These are phyloP conservation scores for Epithele typhae DNA, from an alignment of 768 basidiomycete genomes.

Conservation along the genomic window DNA sequence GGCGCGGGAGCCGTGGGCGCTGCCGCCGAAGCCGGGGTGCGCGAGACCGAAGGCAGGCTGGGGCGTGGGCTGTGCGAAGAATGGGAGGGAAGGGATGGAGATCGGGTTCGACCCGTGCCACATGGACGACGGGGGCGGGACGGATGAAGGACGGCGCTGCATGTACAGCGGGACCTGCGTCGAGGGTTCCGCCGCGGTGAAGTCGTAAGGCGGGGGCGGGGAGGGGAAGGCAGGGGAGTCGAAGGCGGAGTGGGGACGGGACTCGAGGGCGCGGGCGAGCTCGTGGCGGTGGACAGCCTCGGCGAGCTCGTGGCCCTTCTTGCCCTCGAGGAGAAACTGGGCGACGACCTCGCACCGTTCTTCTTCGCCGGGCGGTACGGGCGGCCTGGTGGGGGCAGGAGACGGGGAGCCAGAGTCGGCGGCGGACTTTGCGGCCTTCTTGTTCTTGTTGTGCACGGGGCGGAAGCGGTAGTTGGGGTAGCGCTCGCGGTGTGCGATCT, in stretches of 20 bases:
- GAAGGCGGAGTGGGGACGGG: too few relatives aligned
- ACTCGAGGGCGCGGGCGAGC: constrained; percentile 11
- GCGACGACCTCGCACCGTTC: constrained; percentile 50
- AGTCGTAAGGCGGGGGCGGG: constrained; percentile 18
- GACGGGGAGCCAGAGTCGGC: constrained; percentile 23
- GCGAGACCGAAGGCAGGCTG: constrained; percentile 6
- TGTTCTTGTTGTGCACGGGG: constrained; percentile 43
- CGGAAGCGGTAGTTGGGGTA: constrained; percentile 62
- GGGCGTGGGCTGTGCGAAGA: constrained; percentile 26
- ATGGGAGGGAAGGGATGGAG: constrained; percentile 39
- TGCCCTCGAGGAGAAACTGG: constrained; percentile 58
- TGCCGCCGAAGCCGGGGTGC: not conserved
- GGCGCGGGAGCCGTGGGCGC: constrained; percentile 31
- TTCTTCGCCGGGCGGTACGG: constrained; percentile 24
- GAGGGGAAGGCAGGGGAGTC: constrained; percentile 1
- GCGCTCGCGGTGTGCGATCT: constrained; percentile 62
- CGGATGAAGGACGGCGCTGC: constrained; percentile 57
- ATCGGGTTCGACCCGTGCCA: constrained; percentile 31
- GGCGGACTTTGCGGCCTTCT: constrained; percentile 27
- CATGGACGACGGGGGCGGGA: constrained; percentile 47
- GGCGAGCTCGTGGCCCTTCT: constrained; percentile 66
- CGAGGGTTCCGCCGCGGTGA: constrained; percentile 4
- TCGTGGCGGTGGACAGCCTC: constrained; percentile 56
- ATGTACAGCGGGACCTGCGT: constrained; percentile 23
- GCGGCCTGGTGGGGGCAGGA: constrained; percentile 30